Evolutionary conservation across 345 rosid species (phyloP), one percentile per base, ranked within the genome.

Genomic region (Anacardium occidentale): DNA sequence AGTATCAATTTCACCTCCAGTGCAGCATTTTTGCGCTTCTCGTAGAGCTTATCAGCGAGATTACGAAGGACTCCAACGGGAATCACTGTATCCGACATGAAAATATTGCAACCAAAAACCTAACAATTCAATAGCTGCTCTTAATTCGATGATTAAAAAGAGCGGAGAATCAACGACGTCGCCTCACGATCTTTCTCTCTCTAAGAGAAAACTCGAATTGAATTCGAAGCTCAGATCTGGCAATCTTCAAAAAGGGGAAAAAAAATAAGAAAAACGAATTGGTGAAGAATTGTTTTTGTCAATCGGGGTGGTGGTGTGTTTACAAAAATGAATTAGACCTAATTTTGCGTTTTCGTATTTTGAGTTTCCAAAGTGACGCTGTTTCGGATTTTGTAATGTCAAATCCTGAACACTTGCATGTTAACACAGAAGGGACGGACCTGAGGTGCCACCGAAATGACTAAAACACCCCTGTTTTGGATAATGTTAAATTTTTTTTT

Each of bases 11-110:
- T 6, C 42, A 95, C 99, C 96, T 95, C 98, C 53, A 93, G 89
- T 11, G 99, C 99, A 1, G 98, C 99, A 81, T 91, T 91, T 78
- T 96, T 96, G 52, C 99, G 97, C 88, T 90, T 96, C 88, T 93
- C 99, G 57, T 96, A 96, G 63, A 93, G 96, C 94, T 91, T 96
- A 77, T 96, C 99, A 54, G 98, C 87, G 60, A 96, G 90, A 81
- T 89, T 96, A 63, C 98, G 99, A 68, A 89, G 75, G 57, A 96
- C 85, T 54, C 87, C 73, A 13, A 95, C 63, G 59, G 99, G 86
- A 81, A 96, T 76, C 76, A 74, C 91, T 7, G 86, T 81, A 83
- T 96, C 98, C 64, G 93, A 90, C 99, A 93, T 93, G 63, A 78
- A 71, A 71, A 71, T 69, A 37, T 37, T 34, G 20, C 25, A 52